phyloP scores from a whole-genome alignment of 1,284 basidiomycete species.

The Bjerkandera adusta region DNA sequence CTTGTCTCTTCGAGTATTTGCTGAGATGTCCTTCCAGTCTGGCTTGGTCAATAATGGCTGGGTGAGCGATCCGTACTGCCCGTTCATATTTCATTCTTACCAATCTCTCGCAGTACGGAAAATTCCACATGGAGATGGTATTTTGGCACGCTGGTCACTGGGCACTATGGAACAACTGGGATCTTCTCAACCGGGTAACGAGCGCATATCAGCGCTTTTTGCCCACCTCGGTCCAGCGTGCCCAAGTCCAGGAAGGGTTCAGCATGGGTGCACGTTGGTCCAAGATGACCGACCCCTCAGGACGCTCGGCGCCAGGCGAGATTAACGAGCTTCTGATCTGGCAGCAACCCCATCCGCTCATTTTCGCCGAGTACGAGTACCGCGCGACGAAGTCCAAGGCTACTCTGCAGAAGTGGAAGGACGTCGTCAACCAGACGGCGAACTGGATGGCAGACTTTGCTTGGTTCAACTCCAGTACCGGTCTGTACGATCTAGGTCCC shows the following conservation, averaged over 20 bases:
- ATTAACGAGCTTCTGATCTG: slow-evolving; percentile 65
- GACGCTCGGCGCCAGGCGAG: slow-evolving; percentile 54
- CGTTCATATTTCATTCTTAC: background rate
- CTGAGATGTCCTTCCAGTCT: slow-evolving; percentile 36
- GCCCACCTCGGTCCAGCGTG: slow-evolving; percentile 40
- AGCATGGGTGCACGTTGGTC: slow-evolving; percentile 54
- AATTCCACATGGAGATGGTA: slow-evolving; percentile 64
- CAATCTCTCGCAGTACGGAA: slow-evolving; percentile 37
- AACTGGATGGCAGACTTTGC: slow-evolving; percentile 61
- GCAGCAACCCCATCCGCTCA: slow-evolving; percentile 58
- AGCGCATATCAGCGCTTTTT: slow-evolving; percentile 49
- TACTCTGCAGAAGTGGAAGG: slow-evolving; percentile 48
- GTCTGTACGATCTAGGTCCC: slow-evolving; percentile 53
- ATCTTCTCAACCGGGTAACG: slow-evolving; percentile 44
- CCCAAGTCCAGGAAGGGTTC: slow-evolving; percentile 51
- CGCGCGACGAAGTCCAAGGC: slow-evolving; percentile 38
- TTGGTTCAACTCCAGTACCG: slow-evolving; percentile 45
- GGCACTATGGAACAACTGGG: slow-evolving; percentile 61
- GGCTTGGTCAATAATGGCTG: slow-evolving; percentile 59
- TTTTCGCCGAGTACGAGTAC: slow-evolving; percentile 59
- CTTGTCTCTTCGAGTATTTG: background rate
- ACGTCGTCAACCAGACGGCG: slow-evolving; percentile 49
- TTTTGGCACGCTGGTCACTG: slow-evolving; percentile 62
- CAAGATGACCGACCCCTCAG: slow-evolving; percentile 62
- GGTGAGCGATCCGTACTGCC: slow-evolving; percentile 34